These are phyloP conservation scores for Coelastrella sp. DNA, from an alignment of 139 green algal species.

Conservation along the genomic window DNA sequence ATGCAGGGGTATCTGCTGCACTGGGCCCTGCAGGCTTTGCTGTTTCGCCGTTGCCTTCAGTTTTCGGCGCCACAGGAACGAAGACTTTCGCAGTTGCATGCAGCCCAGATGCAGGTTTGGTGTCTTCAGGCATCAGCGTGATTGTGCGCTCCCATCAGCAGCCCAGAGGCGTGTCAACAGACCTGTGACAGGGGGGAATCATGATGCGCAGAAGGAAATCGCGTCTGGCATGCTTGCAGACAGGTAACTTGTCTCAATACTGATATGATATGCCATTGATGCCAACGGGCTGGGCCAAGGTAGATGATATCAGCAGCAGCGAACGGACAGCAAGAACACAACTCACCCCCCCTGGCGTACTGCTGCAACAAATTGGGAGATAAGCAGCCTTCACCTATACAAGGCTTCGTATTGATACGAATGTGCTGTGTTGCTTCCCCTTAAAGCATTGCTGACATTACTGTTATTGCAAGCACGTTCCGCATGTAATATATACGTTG, in stretches of 20 bases:
- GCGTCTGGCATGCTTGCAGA: too few species aligned
- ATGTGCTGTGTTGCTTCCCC: not conserved
- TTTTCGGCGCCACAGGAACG: not conserved
- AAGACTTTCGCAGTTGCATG: slow-evolving; percentile 18
- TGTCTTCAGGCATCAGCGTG: slow-evolving; percentile 12
- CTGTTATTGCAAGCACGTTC: too few species aligned
- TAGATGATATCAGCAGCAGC: not conserved
- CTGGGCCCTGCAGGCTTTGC: not conserved
- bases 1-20: slow-evolving; percentile 15
- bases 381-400: not conserved
- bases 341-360: not conserved
- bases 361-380: not conserved
- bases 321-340: not conserved
- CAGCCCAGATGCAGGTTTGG: slow-evolving; percentile 29
- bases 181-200: not conserved
- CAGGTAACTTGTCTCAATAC: too few species aligned
- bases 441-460: not conserved
- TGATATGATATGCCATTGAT: too few species aligned
- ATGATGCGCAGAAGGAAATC: too few species aligned
- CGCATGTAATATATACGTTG: not conserved
- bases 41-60: not conserved
- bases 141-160: not conserved
- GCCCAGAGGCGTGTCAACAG: not conserved
- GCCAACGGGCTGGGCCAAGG: not conserved
- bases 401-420: not conserved